Conservation (phyloP, 805 yeast genomes). For the Candida oleophila region DNA sequence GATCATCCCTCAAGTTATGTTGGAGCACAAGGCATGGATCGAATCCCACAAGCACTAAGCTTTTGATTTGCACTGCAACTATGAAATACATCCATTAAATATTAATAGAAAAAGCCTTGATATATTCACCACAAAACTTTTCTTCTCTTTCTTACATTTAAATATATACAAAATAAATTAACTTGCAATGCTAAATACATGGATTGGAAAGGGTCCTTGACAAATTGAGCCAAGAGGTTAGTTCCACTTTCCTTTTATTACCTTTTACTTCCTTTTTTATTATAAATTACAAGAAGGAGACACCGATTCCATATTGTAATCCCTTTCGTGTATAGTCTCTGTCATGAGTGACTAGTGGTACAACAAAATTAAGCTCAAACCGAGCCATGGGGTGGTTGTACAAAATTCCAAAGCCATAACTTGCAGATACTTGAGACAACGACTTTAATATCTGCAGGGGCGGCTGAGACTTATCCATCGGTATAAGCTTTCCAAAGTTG, state of each 20-base stretch:
- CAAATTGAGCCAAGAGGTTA: too few relatives aligned
- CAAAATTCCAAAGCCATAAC: constrained; percentile 49
- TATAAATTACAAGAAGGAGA: constrained; percentile 47
- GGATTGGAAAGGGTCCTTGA: not conserved
- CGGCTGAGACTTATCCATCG: constrained; percentile 14
- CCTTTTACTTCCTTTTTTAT: not conserved
- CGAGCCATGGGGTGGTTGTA: constrained; percentile 59
- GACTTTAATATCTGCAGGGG: constrained; percentile 6
- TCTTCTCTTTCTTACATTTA: too few relatives aligned
- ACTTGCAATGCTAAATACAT: constrained; percentile 7
- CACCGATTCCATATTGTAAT: constrained; percentile 57
- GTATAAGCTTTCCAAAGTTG: constrained; percentile 47
- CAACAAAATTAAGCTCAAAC: constrained; percentile 54
- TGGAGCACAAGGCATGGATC: constrained; percentile 66
- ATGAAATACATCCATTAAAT: too few relatives aligned
- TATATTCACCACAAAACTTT: too few relatives aligned
- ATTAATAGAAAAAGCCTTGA: too few relatives aligned
- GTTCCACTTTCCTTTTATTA: not conserved
- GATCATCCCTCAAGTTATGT: constrained; percentile 75
- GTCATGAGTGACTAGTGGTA: constrained; percentile 46
- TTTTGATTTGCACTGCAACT: too few relatives aligned
- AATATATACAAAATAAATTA: not conserved
- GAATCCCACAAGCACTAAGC: constrained; percentile 10
- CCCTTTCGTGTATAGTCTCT: constrained; percentile 52
- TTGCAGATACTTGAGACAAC: constrained; percentile 21